These are phyloP conservation scores for Gentiana straminea DNA, from an alignment of 257 asterid species.

Conservation along the genomic window DNA sequence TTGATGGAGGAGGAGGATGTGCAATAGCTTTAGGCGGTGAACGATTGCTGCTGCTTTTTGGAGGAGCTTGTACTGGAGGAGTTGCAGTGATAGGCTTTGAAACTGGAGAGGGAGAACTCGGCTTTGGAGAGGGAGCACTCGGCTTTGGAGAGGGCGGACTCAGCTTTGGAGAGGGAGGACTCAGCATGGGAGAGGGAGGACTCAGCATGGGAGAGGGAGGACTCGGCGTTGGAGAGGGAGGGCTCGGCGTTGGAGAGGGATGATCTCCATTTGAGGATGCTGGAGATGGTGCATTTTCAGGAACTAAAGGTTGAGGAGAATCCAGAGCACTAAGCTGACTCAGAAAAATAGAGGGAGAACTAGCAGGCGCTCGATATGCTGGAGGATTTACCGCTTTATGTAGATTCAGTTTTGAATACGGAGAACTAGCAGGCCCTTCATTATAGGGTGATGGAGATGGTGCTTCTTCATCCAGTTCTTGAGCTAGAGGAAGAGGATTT, in stretches of 20 bases:
- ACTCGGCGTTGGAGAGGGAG: conserved; percentile 18
- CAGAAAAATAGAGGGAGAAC: too few species aligned
- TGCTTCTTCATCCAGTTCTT: too few species aligned
- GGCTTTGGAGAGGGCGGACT: conserved; percentile 20
- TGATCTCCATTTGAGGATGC: too few species aligned
- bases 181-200: conserved; percentile 13
- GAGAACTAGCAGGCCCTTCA: not conserved
- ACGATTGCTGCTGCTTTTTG: not conserved
- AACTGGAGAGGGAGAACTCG: conserved; percentile 11
- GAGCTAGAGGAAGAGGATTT: too few species aligned
- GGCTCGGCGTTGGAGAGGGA: conserved; percentile 9
- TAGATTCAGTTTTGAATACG: conserved; percentile 15
- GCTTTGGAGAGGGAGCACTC: conserved; percentile 16
- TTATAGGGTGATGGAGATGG: too few species aligned
- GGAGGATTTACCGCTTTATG: too few species aligned
- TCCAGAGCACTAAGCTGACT: too few species aligned
- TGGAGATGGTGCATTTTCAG: conserved; percentile 7
- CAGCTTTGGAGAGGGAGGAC: conserved; percentile 21
- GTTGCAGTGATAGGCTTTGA: conserved; percentile 5
- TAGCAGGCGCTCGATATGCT: too few species aligned
- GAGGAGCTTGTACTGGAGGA: conserved; percentile 14
- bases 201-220: conserved; percentile 5
- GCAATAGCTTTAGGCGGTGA: not conserved
- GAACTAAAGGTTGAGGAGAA: too few species aligned
- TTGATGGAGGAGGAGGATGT: conserved; percentile 12